Evolutionary conservation across 2,329 filamentous ascomycete genomes (phyloP).

Genomic region (Diaporthe citriasiana): DNA sequence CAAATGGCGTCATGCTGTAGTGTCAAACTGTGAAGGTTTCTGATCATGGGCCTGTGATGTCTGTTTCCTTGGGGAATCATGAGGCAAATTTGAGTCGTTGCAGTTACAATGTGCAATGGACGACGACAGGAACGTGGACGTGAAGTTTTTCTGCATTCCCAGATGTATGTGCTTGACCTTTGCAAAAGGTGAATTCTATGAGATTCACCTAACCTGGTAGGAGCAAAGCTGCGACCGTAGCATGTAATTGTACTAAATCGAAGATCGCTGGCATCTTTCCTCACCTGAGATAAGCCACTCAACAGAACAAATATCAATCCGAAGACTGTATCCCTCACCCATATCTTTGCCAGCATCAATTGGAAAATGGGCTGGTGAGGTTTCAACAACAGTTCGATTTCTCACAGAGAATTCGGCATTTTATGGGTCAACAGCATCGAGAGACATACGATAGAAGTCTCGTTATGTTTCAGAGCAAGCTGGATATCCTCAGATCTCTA

Average conservation of each 20-base stretch:
- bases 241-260: too few species aligned
- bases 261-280: too few species aligned
- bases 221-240: too few species aligned
- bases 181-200: too few species aligned
- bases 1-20: not conserved
- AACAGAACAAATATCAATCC: too few species aligned
- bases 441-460: constrained; percentile 44
- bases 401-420: constrained; percentile 38
- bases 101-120: too few species aligned
- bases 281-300: too few species aligned
- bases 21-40: not conserved
- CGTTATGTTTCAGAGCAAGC: constrained; percentile 43
- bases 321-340: too few species aligned
- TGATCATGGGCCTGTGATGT: not conserved
- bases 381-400: constrained; percentile 44
- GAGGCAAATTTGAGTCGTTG: not conserved
- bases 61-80: not conserved
- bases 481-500: constrained; percentile 38
- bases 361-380: constrained; percentile 45
- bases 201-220: too few species aligned
- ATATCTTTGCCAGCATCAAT: not conserved
- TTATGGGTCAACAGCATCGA: constrained; percentile 43
- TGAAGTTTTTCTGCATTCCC: too few species aligned
- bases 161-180: too few species aligned
- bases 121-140: too few species aligned